Conservation (phyloP, 2,329 filamentous ascomycete species). For the Sclerotinia nivalis region DNA sequence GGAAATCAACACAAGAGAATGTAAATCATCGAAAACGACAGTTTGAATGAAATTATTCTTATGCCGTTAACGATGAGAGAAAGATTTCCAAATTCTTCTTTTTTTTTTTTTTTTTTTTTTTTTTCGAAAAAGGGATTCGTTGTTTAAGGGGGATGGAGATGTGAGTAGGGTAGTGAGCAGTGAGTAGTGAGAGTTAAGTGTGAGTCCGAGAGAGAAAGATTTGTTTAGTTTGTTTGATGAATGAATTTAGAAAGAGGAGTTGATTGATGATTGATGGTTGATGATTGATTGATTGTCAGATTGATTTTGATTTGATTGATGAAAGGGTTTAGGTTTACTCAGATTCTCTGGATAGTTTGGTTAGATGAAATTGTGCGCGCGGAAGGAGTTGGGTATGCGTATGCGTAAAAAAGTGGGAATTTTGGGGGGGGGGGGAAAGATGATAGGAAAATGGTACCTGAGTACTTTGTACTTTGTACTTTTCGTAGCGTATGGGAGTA, state of each 20-base stretch:
- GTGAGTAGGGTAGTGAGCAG: neutral
- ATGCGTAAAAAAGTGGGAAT: neutral
- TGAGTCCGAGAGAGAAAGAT: neutral
- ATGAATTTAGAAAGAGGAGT: neutral
- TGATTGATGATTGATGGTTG: neutral
- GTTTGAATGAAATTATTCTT: neutral
- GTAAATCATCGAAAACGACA: conserved; percentile 27
- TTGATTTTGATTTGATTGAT: no score
- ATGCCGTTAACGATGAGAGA: conserved; percentile 43
- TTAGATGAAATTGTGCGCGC: neutral
- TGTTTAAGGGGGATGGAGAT: conserved; percentile 47
- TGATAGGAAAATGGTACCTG: no score
- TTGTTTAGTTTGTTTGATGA: neutral
- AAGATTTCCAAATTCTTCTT: conserved; percentile 47
- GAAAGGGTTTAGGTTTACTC: neutral
- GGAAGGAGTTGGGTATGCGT: neutral
- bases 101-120: conserved; percentile 61
- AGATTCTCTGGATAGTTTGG: no score
- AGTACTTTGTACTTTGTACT: no score
- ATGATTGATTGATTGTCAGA: neutral
- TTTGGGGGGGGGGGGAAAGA: neutral
- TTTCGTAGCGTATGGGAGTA: no score
- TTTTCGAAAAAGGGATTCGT: conserved; percentile 71
- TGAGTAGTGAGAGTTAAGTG: neutral
- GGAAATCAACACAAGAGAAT: conserved; percentile 27